phyloP scores from a whole-genome alignment of 2,329 filamentous ascomycete genomes.

The Chalaropsis thielavioides region DNA sequence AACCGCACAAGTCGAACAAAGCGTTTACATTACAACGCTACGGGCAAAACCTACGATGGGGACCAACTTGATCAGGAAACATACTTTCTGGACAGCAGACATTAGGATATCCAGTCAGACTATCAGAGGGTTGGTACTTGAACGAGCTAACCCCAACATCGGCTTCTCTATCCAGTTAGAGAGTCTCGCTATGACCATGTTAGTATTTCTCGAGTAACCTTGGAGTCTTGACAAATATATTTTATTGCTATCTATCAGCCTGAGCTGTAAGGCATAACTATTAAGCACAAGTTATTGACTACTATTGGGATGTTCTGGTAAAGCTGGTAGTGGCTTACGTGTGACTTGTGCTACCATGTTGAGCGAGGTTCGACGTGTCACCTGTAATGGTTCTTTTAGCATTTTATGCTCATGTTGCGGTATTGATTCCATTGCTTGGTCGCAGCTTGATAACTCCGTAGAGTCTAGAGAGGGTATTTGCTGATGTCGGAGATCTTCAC shows the following conservation, averaged over 20 bases:
- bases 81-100: neutral
- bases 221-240: neutral
- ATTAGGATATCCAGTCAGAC: neutral
- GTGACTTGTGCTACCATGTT: slow-evolving; percentile 15
- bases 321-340: slow-evolving; percentile 32
- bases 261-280: neutral
- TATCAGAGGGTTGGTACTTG: neutral
- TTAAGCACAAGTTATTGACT: neutral
- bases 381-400: neutral
- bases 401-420: neutral
- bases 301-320: slow-evolving; percentile 27
- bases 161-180: neutral
- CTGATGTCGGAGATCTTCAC: neutral
- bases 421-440: neutral
- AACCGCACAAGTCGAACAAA: neutral
- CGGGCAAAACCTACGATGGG: neutral
- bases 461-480: slow-evolving; percentile 9
- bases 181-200: neutral
- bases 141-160: too few relatives aligned
- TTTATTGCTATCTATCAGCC: neutral
- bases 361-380: neutral
- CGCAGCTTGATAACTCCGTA: neutral
- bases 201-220: neutral
- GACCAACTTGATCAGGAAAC: neutral
- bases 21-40: neutral